Conservation (phyloP, 805 yeast genomes). For the Wickerhamiella alocasiicola region DNA sequence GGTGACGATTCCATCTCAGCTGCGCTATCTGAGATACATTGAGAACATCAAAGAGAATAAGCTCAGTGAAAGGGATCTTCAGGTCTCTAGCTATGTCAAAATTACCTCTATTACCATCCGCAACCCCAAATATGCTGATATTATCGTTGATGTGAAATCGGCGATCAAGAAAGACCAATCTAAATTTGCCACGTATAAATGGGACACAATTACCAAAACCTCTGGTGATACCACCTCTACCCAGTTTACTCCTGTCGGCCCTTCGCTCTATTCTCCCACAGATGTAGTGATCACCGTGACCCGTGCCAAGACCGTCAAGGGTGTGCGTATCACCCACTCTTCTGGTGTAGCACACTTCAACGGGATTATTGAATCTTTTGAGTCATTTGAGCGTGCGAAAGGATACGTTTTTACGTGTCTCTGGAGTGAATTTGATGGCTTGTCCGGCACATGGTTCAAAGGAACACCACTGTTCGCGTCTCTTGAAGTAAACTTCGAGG, state of each 20-base stretch:
- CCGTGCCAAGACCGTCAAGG: constrained; percentile 4
- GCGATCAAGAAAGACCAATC: neutral
- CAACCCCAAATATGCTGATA: constrained; percentile 11
- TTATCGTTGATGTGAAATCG: constrained; percentile 10
- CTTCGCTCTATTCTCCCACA: constrained; percentile 1
- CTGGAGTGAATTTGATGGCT: constrained; percentile 9
- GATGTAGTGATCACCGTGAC: constrained; percentile 9
- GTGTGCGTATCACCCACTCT: constrained; percentile 7
- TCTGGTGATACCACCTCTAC: constrained; percentile 4
- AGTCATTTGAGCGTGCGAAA: neutral
- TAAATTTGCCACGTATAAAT: neutral
- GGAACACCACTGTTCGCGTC: constrained; percentile 5
- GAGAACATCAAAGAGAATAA: constrained; percentile 18
- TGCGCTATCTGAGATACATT: constrained; percentile 52
- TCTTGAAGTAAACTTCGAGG: constrained; percentile 5
- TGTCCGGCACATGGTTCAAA: constrained; percentile 6
- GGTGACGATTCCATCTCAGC: constrained; percentile 59
- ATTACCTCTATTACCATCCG: constrained; percentile 13
- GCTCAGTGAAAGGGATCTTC: neutral
- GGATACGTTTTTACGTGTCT: neutral
- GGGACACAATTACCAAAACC: constrained; percentile 3
- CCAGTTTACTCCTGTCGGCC: constrained; percentile 3
- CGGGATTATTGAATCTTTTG: constrained; percentile 5
- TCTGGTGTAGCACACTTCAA: constrained; percentile 8
- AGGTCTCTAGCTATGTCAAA: constrained; percentile 1